Evolutionary conservation across 495 filamentous ascomycete genomes (phyloP).

Genomic region (Daldinia loculata): DNA sequence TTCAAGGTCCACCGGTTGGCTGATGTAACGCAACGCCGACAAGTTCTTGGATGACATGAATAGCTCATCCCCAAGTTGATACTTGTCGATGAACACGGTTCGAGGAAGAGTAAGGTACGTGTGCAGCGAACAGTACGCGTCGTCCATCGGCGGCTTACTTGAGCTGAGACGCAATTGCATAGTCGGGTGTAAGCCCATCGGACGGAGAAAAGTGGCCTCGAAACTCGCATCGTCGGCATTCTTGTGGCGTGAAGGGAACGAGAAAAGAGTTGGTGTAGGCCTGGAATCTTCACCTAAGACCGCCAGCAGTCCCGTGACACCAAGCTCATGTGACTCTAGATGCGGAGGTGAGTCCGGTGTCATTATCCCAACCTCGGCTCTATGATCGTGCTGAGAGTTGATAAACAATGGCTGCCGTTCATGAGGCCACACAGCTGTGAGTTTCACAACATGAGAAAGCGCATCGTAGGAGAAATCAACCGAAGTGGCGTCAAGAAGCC

Average conservation of each 20-base stretch:
- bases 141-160: constrained; percentile 50
- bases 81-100: constrained; percentile 83
- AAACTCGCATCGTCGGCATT: constrained; percentile 62
- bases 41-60: constrained; percentile 82
- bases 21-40: constrained; percentile 68
- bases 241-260: constrained; percentile 85
- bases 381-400: constrained; percentile 45
- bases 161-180: constrained; percentile 66
- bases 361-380: constrained; percentile 86
- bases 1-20: constrained; percentile 90
- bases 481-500: constrained; percentile 61
- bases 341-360: constrained; percentile 66
- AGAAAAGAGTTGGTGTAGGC: constrained; percentile 76
- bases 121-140: constrained; percentile 71
- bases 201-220: constrained; percentile 65
- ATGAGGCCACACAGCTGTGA: constrained; percentile 69
- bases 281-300: constrained; percentile 79
- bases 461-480: constrained; percentile 83
- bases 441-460: constrained; percentile 68
- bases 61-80: constrained; percentile 78
- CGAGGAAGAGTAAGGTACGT: constrained; percentile 89
- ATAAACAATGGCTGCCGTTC: constrained; percentile 51
- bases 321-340: constrained; percentile 73
- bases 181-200: constrained; percentile 89
- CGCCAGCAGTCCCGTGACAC: constrained; percentile 79